Conservation (phyloP, 257 asterid species). For the Cynanchum wilfordii region DNA sequence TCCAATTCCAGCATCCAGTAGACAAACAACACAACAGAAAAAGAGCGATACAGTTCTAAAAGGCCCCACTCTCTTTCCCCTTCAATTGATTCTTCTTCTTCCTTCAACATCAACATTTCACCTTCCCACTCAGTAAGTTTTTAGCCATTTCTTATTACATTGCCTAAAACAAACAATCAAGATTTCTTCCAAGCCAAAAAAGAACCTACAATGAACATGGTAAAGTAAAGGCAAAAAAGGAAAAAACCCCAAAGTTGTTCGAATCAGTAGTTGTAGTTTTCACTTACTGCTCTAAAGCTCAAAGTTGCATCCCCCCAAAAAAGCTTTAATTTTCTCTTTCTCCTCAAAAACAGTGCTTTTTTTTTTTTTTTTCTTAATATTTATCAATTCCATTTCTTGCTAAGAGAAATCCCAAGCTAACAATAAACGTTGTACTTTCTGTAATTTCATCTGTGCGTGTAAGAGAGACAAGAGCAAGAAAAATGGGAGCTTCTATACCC, state of each 20-base stretch:
- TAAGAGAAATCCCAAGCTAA: background rate
- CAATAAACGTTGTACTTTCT: background rate
- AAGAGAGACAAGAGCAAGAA: background rate
- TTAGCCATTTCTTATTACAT: background rate
- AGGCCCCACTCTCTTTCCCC: background rate
- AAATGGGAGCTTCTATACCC: slow-evolving; percentile 75
- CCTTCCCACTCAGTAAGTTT: background rate
- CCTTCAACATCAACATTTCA: background rate
- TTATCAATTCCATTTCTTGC: background rate
- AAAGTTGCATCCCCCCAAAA: background rate
- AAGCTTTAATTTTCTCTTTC: slow-evolving; percentile 3
- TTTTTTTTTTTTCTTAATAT: no score
- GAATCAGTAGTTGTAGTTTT: background rate
- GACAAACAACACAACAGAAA: background rate
- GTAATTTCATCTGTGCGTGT: background rate
- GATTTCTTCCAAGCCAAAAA: background rate
- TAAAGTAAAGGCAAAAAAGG: background rate
- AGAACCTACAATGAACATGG: background rate
- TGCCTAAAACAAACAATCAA: background rate
- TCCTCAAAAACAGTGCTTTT: slow-evolving; percentile 2
- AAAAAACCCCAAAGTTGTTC: no score
- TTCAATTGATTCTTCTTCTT: background rate
- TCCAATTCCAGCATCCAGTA: background rate
- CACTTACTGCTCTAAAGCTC: background rate
- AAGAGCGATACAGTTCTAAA: background rate